Evolutionary conservation across 306 rosid species (phyloP).

Genomic region (Pyrus pyrifolia): DNA sequence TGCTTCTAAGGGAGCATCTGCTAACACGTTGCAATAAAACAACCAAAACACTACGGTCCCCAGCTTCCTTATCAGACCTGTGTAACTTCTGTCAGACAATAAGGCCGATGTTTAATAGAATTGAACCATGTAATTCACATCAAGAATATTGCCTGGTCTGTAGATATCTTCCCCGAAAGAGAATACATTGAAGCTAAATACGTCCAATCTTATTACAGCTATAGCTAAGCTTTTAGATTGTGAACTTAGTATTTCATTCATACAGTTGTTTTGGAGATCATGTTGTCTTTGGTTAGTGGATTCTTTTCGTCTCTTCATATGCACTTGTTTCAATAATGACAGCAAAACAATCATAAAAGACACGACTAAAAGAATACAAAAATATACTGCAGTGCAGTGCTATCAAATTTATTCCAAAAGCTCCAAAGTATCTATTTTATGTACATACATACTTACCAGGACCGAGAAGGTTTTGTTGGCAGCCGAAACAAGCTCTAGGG

Average conservation of each 20-base stretch:
- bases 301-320: background rate
- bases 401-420: background rate
- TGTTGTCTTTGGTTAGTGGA: background rate
- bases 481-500: constrained; percentile 72
- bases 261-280: background rate
- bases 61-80: background rate
- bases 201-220: background rate
- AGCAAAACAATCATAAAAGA: background rate
- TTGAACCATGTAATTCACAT: too few species aligned
- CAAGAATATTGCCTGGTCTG: background rate
- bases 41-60: background rate
- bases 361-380: background rate
- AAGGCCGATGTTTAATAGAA: too few species aligned
- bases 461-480: constrained; percentile 64
- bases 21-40: background rate
- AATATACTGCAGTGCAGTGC: background rate
- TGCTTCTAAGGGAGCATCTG: background rate
- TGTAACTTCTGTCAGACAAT: too few species aligned
- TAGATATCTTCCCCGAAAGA: background rate
- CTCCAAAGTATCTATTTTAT: background rate
- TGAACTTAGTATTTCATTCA: background rate
- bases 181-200: too few species aligned
- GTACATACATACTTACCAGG: constrained; percentile 42
- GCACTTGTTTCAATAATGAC: background rate
- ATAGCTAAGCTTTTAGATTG: background rate